Conservation (phyloP, 176 grass and related monocot genomes). For the Cymbopogon citratus region DNA sequence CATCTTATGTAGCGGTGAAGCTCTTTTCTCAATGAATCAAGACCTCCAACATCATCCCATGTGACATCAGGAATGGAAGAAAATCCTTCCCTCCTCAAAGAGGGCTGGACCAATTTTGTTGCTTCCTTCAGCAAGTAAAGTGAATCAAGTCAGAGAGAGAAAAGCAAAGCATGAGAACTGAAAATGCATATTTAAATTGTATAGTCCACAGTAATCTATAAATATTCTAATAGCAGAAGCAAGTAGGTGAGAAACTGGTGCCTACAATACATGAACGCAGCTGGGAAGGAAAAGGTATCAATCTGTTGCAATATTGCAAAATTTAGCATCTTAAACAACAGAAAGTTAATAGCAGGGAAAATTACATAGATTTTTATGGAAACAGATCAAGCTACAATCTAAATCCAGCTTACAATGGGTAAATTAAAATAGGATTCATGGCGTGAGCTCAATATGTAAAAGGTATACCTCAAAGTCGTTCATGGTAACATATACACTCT, state of each 20-base stretch:
- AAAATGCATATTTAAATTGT: not conserved
- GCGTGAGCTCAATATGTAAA: not conserved
- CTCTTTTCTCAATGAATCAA: too few relatives aligned
- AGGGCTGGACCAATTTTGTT: too few relatives aligned
- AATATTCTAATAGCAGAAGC: not conserved
- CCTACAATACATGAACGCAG: not conserved
- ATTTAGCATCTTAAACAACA: not conserved
- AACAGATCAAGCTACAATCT: not conserved
- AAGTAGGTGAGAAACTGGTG: not conserved
- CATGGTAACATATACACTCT: slow-evolving; percentile 66
- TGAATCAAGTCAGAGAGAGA: not conserved
- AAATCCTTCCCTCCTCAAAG: too few relatives aligned
- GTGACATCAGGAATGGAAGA: too few relatives aligned
- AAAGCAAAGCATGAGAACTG: too few relatives aligned
- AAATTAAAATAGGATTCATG: not conserved
- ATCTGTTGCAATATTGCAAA: not conserved
- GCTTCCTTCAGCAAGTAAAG: not conserved
- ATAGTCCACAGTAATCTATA: not conserved
- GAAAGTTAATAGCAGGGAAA: not conserved
- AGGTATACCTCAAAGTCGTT: slow-evolving; percentile 68
- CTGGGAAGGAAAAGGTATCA: slow-evolving; percentile 1
- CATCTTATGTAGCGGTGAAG: slow-evolving; percentile 14
- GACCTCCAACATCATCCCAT: too few relatives aligned
- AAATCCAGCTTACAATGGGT: not conserved
- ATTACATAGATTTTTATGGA: not conserved